Evolutionary conservation across 495 filamentous ascomycete genomes (phyloP).

Genomic region (Hypoxylon trugodes): DNA sequence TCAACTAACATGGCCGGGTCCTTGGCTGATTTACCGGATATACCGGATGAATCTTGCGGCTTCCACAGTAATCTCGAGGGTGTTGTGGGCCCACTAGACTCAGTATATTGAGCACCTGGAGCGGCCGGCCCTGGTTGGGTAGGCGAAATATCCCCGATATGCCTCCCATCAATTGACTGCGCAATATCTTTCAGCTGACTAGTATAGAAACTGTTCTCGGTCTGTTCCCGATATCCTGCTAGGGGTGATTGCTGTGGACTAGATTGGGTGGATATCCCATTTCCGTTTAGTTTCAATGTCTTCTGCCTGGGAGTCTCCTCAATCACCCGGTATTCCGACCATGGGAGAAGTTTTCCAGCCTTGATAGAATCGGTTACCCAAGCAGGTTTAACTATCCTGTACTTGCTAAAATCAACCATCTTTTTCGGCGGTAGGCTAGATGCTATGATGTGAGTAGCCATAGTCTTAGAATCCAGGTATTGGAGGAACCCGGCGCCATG

Average conservation of each 20-base stretch:
- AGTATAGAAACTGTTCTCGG: conserved; percentile 79
- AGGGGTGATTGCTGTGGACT: conserved; percentile 57
- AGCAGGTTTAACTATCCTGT: conserved; percentile 93
- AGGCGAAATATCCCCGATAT: conserved; percentile 12
- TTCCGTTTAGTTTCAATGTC: conserved; percentile 72
- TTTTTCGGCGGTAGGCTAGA: conserved; percentile 92
- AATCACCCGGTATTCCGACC: conserved; percentile 81
- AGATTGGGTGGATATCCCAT: conserved; percentile 70
- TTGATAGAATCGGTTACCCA: conserved; percentile 92
- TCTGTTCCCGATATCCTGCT: conserved; percentile 76
- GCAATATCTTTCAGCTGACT: conserved; percentile 65
- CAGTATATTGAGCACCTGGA: not conserved
- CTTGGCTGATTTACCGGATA: conserved; percentile 15
- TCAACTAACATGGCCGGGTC: conserved; percentile 26
- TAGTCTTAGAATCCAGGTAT: conserved; percentile 93
- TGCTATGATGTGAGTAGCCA: conserved; percentile 94
- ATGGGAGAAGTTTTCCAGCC: conserved; percentile 81
- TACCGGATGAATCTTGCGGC: conserved; percentile 9
- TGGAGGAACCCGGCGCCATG: conserved; percentile 94
- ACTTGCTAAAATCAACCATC: conserved; percentile 80
- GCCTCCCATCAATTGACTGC: conserved; percentile 27
- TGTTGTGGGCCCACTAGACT: not conserved
- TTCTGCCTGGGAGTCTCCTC: conserved; percentile 82
- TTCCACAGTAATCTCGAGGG: not conserved
- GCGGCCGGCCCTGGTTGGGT: conserved; percentile 8